A percentile compares a stretch with the other conserved stretches of the same genome.
These are phyloP conservation scores for Aspergillus ochraceus DNA, from an alignment of 2,329 filamentous ascomycete genomes.

Conservation along the genomic window DNA sequence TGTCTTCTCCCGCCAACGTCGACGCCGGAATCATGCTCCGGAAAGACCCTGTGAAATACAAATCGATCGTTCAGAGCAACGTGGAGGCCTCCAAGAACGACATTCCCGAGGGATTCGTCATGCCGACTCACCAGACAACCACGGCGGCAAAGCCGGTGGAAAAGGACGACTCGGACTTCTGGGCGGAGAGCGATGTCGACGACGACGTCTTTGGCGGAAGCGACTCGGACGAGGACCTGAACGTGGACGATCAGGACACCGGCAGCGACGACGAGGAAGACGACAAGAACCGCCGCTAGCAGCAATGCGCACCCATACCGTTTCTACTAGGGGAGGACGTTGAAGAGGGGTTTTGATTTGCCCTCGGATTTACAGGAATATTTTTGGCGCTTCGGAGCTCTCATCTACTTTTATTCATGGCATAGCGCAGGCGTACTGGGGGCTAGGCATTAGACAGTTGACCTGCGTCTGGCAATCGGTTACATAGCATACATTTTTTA, in stretches of 20 bases:
- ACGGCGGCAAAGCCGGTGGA: conserved; percentile 56
- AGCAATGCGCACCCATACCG: neutral
- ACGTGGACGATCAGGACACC: conserved; percentile 47
- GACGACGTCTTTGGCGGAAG: conserved; percentile 78
- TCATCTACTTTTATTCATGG: conserved; percentile 1
- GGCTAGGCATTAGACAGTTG: conserved; percentile 1
- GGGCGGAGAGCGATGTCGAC: conserved; percentile 69
- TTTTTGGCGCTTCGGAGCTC: conserved; percentile 6
- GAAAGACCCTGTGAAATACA: conserved; percentile 69
- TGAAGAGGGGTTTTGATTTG: neutral
- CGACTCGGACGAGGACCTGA: conserved; percentile 56
- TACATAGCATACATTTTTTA: neutral
- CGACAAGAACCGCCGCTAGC: neutral
- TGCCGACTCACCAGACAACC: conserved; percentile 70
- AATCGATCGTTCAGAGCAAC: conserved; percentile 65
- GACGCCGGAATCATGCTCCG: conserved; percentile 86
- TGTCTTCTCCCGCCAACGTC: conserved; percentile 90
- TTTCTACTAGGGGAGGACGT: neutral
- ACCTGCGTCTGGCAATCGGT: neutral
- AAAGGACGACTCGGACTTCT: conserved; percentile 74
- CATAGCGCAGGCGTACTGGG: conserved; percentile 8
- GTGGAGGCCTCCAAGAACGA: conserved; percentile 74
- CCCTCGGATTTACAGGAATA: neutral
- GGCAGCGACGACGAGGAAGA: conserved; percentile 57
- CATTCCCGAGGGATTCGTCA: conserved; percentile 74